Evolutionary conservation across 2,329 filamentous ascomycete genomes (phyloP).

Genomic region (Helotiales sp.): DNA sequence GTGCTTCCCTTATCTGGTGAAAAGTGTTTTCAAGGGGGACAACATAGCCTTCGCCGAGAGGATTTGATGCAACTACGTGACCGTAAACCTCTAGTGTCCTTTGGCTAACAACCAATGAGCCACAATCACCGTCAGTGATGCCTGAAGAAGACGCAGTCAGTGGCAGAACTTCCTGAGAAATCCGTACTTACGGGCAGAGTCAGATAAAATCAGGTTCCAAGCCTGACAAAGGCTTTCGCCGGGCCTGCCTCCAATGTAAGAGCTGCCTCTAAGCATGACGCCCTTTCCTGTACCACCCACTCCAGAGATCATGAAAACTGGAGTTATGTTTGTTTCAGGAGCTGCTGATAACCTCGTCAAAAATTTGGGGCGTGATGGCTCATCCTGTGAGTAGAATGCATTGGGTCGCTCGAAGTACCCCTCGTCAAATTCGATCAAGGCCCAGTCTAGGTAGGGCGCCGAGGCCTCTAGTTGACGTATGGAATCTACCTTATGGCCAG

Average conservation of each 20-base stretch:
- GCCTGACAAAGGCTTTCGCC: neutral
- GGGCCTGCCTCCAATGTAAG: slow-evolving; percentile 7
- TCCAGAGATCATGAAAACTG: slow-evolving; percentile 2
- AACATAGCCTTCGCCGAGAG: slow-evolving; percentile 14
- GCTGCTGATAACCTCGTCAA: too few relatives aligned
- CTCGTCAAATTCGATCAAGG: slow-evolving; percentile 13
- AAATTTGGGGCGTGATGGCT: slow-evolving; percentile 1
- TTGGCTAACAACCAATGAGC: slow-evolving; percentile 10
- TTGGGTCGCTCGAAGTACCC: slow-evolving; percentile 13
- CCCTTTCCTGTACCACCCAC: slow-evolving; percentile 6
- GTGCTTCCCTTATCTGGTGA: too few relatives aligned
- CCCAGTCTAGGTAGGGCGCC: slow-evolving; percentile 15
- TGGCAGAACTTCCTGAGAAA: too few relatives aligned
- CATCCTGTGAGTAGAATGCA: slow-evolving; percentile 6
- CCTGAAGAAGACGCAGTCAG: too few relatives aligned
- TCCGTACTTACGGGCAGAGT: too few relatives aligned
- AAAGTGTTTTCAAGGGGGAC: slow-evolving; percentile 10
- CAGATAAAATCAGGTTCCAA: too few relatives aligned
- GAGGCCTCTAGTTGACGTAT: neutral
- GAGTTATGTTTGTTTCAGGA: too few relatives aligned
- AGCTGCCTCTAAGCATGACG: slow-evolving; percentile 2
- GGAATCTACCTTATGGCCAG: too few relatives aligned
- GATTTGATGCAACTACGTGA: slow-evolving; percentile 17
- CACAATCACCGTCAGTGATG: too few relatives aligned
- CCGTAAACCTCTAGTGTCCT: slow-evolving; percentile 14